These are phyloP conservation scores for Phytophthora sojae DNA, from an alignment of 352 stramenopile genomes.

Conservation along the genomic window DNA sequence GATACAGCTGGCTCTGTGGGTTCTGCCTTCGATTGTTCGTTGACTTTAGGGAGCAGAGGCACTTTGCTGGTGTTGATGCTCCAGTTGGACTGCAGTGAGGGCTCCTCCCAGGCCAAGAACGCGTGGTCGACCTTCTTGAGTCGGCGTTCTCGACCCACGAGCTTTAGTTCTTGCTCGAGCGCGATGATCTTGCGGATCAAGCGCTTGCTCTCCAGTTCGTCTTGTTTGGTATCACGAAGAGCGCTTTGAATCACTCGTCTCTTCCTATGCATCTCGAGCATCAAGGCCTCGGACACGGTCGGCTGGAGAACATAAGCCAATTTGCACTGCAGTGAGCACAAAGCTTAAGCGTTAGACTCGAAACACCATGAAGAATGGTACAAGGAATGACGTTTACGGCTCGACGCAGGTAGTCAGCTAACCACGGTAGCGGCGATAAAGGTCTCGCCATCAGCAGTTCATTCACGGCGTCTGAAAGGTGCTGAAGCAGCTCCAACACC, in stretches of 20 bases:
- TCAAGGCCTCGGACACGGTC: slow-evolving; percentile 46
- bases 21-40: background rate
- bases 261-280: slow-evolving; percentile 79
- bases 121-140: slow-evolving; percentile 44
- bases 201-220: slow-evolving; percentile 58
- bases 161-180: slow-evolving; percentile 46
- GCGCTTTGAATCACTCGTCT: slow-evolving; percentile 65
- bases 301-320: slow-evolving; percentile 57
- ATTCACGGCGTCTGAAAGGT: slow-evolving; percentile 57
- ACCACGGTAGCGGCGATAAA: slow-evolving; percentile 55
- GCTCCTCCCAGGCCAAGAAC: slow-evolving; percentile 48
- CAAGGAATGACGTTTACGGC: slow-evolving; percentile 36
- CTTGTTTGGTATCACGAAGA: slow-evolving; percentile 55
- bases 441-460: slow-evolving; percentile 59
- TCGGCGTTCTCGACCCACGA: slow-evolving; percentile 45
- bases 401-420: slow-evolving; percentile 67
- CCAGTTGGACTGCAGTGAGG: slow-evolving; percentile 53
- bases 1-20: background rate
- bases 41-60: slow-evolving; percentile 28
- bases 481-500: slow-evolving; percentile 53
- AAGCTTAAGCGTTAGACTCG: background rate
- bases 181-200: slow-evolving; percentile 50
- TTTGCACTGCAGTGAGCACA: slow-evolving; percentile 52
- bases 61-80: slow-evolving; percentile 48
- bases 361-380: background rate